Evolutionary conservation across 75 land plant genomes (phyloP), one percentile per base, ranked within the genome.

Genomic region (Larix kaempferi): DNA sequence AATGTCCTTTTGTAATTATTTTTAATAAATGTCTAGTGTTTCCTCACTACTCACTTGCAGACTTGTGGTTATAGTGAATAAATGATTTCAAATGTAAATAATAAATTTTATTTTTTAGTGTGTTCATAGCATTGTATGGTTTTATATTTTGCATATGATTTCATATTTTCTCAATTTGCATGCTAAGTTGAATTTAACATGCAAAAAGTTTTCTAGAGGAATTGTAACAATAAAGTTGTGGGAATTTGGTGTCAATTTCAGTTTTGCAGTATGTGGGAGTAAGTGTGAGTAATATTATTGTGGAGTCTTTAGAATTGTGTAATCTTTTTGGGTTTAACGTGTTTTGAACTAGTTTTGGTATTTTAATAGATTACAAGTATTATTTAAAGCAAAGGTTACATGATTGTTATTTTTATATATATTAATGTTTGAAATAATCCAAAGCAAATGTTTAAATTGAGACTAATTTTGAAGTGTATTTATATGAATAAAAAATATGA

Each of bases 181-280:
- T 22, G 82, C 39, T 90, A 95, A 96, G 96, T 95, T 19, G 98
- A 96, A 63, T 95, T 95, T 80, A 95, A 95, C 63, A 94, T 95
- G 98, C 83, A 86, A 73, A 95, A 95, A 80, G 96, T 95, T 14
- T 88, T 94, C 2, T 91, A 93, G 80, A n/a, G 98, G 98, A 33
- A 91, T 91, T 90, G 98, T 91, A 10, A 95, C 98, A 3, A 95
- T 95, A 77, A 95, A 95, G 78, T 77, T 95, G 67, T 95, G 98
- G 98, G 98, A 95, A 88, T 88, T 93, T 78, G 98, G 59, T 96
- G 98, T 66, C 98, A 93, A 77, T 96, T 96, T 8, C 89, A 96
- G 74, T 95, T 95, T 71, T 92, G 98, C 35, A 95, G 92, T 54
- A 95, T 95, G 96, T 95, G 98, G 98, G n/a, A n/a, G n/a, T n/a